phyloP scores from a whole-genome alignment of 2,329 filamentous ascomycete species.

The Scedosporium aurantiacum region DNA sequence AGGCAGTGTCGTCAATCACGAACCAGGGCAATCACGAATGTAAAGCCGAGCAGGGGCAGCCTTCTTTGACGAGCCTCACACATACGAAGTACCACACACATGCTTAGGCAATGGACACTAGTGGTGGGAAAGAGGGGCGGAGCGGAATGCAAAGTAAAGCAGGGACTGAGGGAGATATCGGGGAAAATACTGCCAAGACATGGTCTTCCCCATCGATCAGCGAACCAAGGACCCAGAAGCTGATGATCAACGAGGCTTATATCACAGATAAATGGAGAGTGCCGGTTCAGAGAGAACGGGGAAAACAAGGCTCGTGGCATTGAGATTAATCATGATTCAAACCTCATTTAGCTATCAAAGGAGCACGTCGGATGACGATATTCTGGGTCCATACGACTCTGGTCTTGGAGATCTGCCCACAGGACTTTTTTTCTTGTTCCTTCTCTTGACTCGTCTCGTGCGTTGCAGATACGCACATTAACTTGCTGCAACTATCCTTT shows the following conservation, averaged over 20 bases:
- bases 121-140: not conserved
- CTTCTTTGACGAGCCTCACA: not conserved
- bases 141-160: not conserved
- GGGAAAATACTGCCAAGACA: not conserved
- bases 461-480: too few relatives aligned
- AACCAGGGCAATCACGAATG: not conserved
- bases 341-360: too few relatives aligned
- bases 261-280: not conserved
- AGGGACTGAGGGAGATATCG: not conserved
- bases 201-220: not conserved
- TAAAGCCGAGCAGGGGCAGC: not conserved
- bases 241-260: slow-evolving; percentile 6
- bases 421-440: too few relatives aligned
- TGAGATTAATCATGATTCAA: not conserved
- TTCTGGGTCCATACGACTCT: too few relatives aligned
- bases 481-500: too few relatives aligned
- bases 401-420: too few relatives aligned
- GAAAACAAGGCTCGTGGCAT: not conserved
- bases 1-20: slow-evolving; percentile 4
- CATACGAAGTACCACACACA: not conserved
- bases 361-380: too few relatives aligned
- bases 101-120: not conserved
- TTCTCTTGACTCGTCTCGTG: too few relatives aligned
- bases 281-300: not conserved
- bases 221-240: slow-evolving; percentile 1